Conservation (phyloP, 495 filamentous ascomycete genomes). For the Aspergillus affinis region DNA sequence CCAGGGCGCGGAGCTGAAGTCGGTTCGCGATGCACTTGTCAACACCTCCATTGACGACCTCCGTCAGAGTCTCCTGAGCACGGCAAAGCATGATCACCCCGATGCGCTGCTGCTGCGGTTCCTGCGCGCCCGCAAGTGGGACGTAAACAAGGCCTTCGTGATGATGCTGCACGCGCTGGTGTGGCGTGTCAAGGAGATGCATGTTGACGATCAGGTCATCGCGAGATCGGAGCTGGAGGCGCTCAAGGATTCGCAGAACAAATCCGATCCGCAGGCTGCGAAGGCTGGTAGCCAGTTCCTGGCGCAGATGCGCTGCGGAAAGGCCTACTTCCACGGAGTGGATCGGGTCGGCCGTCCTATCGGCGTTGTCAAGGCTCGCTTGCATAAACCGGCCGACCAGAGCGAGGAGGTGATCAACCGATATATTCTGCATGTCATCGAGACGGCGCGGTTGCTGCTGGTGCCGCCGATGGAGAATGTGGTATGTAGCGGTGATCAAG, state of each 20-base stretch:
- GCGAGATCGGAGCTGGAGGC: conserved; percentile 69
- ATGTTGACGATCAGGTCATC: conserved; percentile 82
- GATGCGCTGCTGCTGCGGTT: conserved; percentile 89
- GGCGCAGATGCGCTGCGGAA: conserved; percentile 82
- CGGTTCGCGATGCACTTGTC: not conserved
- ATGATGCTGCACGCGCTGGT: conserved; percentile 91
- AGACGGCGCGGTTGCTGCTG: conserved; percentile 79
- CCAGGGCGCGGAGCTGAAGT: conserved; percentile 1
- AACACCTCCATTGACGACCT: conserved; percentile 4
- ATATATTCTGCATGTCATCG: conserved; percentile 90
- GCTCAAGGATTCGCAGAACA: conserved; percentile 52
- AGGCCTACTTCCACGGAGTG: conserved; percentile 81
- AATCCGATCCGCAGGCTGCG: conserved; percentile 50
- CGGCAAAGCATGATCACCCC: conserved; percentile 49
- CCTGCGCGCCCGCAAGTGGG: conserved; percentile 91
- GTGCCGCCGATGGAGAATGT: conserved; percentile 78
- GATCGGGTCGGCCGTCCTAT: conserved; percentile 84
- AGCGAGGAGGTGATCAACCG: conserved; percentile 75
- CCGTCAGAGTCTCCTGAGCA: conserved; percentile 6
- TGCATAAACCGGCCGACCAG: conserved; percentile 87
- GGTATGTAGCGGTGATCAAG: conserved; percentile 46
- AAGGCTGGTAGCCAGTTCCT: conserved; percentile 78
- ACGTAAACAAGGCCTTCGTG: conserved; percentile 80
- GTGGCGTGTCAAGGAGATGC: conserved; percentile 77
- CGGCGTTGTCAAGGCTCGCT: conserved; percentile 71